phyloP scores from a whole-genome alignment of 2,329 filamentous ascomycete genomes.

The Phialocephala subalpina region DNA sequence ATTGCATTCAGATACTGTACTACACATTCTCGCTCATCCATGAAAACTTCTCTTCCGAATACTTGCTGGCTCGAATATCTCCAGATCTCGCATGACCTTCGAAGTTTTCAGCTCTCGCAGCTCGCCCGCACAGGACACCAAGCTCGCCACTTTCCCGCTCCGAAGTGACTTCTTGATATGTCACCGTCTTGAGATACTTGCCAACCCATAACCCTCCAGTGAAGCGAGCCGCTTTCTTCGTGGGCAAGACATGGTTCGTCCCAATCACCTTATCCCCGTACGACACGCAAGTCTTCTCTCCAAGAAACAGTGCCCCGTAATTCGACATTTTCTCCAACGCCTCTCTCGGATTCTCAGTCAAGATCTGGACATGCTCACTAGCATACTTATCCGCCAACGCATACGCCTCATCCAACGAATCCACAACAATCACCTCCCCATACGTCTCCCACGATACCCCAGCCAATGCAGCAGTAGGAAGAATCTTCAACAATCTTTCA shows the following conservation, averaged over 20 bases:
- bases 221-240: conserved; percentile 54
- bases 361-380: conserved; percentile 59
- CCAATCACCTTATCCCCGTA: conserved; percentile 64
- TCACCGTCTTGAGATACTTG: conserved; percentile 60
- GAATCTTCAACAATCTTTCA: conserved; percentile 48
- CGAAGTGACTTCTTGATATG: conserved; percentile 58
- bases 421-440: conserved; percentile 55
- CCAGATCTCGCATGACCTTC: conserved; percentile 61
- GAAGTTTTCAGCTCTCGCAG: conserved; percentile 58
- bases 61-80: conserved; percentile 54
- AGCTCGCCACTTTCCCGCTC: conserved; percentile 55
- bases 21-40: conserved; percentile 48
- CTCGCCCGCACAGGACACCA: conserved; percentile 56
- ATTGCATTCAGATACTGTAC: too few relatives aligned
- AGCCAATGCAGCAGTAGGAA: conserved; percentile 54
- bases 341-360: conserved; percentile 54
- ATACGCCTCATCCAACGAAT: conserved; percentile 52
- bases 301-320: conserved; percentile 59
- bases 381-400: conserved; percentile 56
- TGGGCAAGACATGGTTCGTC: conserved; percentile 62
- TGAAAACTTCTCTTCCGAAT: conserved; percentile 50
- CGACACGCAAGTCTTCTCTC: conserved; percentile 59
- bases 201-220: conserved; percentile 63
- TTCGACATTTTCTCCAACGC: conserved; percentile 59
- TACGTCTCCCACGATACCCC: conserved; percentile 53